Percentiles rank a stretch among this genome's conserved stretches.
These are phyloP conservation scores for Cryphonectria nitschkei DNA, from an alignment of 2,329 filamentous ascomycete genomes.

Conservation along the genomic window DNA sequence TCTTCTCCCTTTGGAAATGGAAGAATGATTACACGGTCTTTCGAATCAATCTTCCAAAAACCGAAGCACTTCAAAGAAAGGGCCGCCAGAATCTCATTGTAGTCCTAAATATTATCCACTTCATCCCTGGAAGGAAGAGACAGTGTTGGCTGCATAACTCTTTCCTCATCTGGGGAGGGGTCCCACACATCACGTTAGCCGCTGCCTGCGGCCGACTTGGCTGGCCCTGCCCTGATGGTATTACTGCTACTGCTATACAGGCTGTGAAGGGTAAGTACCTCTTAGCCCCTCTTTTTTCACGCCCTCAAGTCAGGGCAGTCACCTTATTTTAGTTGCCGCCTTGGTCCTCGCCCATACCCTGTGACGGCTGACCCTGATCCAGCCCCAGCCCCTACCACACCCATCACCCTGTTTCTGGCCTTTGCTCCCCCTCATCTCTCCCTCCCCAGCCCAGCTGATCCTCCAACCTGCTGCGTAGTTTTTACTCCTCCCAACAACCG, in stretches of 20 bases:
- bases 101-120: background rate
- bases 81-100: background rate
- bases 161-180: background rate
- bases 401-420: background rate
- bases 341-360: background rate
- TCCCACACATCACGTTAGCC: conserved; percentile 23
- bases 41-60: background rate
- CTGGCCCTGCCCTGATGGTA: background rate
- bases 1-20: background rate
- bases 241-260: too few species aligned
- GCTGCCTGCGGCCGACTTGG: conserved; percentile 12
- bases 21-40: background rate
- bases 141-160: conserved; percentile 13
- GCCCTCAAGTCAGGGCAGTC: background rate
- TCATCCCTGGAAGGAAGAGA: background rate
- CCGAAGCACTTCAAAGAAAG: background rate
- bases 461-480: conserved; percentile 11
- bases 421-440: background rate
- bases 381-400: background rate
- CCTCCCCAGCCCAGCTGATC: conserved; percentile 19
- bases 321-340: conserved; percentile 28
- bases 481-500: conserved; percentile 11
- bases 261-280: too few species aligned
- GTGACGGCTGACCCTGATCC: conserved; percentile 2
- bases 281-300: background rate